Evolutionary conservation across 2,329 filamentous ascomycete genomes (phyloP).

Genomic region (Neopestalotiopsis sp.): DNA sequence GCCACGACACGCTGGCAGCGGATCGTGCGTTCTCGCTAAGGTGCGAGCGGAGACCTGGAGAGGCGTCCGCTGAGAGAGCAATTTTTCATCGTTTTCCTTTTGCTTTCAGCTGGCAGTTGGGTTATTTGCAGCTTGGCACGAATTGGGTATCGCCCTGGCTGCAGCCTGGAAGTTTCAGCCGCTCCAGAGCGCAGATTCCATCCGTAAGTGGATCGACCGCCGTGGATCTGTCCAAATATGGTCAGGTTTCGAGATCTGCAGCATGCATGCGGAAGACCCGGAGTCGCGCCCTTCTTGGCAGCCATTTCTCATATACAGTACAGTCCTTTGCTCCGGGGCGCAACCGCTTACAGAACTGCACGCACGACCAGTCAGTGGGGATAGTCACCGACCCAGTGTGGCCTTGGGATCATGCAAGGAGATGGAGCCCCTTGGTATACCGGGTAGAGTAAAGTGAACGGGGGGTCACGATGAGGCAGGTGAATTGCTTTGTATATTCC

Average conservation of each 20-base stretch:
- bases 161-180: conserved; percentile 17
- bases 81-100: neutral
- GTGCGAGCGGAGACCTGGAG: neutral
- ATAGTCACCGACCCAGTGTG: neutral
- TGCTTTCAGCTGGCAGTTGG: conserved; percentile 9
- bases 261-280: conserved; percentile 8
- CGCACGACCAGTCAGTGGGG: neutral
- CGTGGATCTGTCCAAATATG: conserved; percentile 5
- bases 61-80: neutral
- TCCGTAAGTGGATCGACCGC: conserved; percentile 8
- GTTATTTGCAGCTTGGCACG: conserved; percentile 7
- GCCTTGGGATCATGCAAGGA: conserved; percentile 8
- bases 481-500: conserved; percentile 5
- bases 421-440: neutral
- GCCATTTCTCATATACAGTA: conserved; percentile 1
- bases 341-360: neutral
- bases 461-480: neutral
- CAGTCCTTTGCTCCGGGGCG: neutral
- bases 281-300: conserved; percentile 2
- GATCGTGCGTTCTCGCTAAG: conserved; percentile 12
- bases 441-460: neutral
- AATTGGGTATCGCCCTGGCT: conserved; percentile 13
- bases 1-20: conserved; percentile 11
- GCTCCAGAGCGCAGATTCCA: neutral
- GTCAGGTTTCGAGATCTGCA: conserved; percentile 5